These are phyloP conservation scores for Lagenidium giganteum DNA, from an alignment of 352 stramenopile species.

Conservation along the genomic window DNA sequence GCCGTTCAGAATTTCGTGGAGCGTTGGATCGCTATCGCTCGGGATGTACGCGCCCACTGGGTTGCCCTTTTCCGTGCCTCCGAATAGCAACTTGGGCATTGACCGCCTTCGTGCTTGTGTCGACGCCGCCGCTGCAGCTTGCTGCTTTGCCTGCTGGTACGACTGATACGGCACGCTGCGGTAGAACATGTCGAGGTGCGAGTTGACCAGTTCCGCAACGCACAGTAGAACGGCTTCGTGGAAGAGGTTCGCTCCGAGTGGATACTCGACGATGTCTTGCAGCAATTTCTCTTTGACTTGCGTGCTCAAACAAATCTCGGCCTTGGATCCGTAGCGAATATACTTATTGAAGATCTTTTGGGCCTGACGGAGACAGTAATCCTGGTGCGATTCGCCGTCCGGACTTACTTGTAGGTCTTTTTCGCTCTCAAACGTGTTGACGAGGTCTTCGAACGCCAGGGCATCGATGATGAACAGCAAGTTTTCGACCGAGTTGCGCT, in stretches of 20 bases:
- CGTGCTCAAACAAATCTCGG: slow-evolving; percentile 32
- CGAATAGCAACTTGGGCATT: no score
- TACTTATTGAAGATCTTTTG: slow-evolving; percentile 70
- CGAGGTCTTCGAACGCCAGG: slow-evolving; percentile 43
- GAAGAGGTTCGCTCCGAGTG: slow-evolving; percentile 35
- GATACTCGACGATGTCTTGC: slow-evolving; percentile 28
- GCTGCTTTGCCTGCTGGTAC: slow-evolving; percentile 19
- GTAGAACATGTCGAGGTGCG: slow-evolving; percentile 44
- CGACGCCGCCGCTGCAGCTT: background rate
- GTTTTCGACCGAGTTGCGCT: slow-evolving; percentile 35
- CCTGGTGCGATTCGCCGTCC: slow-evolving; percentile 24
- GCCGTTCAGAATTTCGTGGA: slow-evolving; percentile 36
- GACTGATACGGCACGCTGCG: slow-evolving; percentile 23
- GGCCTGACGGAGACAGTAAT: slow-evolving; percentile 40
- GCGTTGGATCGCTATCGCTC: slow-evolving; percentile 5
- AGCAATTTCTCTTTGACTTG: slow-evolving; percentile 33
- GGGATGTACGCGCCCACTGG: background rate
- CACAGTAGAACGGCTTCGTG: slow-evolving; percentile 36
- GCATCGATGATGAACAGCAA: slow-evolving; percentile 53
- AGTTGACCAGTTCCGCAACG: slow-evolving; percentile 38
- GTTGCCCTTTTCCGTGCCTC: background rate
- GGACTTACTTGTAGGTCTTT: slow-evolving; percentile 8
- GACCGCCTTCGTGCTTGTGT: no score
- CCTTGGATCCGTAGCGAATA: slow-evolving; percentile 49
- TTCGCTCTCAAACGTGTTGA: slow-evolving; percentile 30